Evolutionary conservation across 768 basidiomycete genomes (phyloP).

Genomic region (Trametes meyenii): DNA sequence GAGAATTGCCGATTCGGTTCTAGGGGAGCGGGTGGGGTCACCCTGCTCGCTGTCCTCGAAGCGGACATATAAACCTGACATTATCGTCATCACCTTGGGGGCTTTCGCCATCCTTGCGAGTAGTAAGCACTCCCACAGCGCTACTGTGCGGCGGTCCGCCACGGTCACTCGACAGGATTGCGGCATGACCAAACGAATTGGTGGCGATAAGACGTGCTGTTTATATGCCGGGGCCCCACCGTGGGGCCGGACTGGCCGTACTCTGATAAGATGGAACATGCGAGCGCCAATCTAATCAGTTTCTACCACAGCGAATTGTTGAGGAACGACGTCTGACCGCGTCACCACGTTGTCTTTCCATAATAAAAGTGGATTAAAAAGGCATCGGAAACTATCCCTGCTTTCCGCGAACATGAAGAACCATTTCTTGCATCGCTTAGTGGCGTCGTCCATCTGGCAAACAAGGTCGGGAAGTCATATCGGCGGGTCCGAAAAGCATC

Average conservation of each 20-base stretch:
- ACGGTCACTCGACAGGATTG: conserved; percentile 20
- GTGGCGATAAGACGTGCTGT: conserved; percentile 22
- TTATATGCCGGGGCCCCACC: conserved; percentile 9
- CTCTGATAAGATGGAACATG: too few relatives aligned
- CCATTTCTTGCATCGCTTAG: too few relatives aligned
- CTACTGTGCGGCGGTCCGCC: conserved; percentile 15
- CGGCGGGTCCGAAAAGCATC: too few relatives aligned
- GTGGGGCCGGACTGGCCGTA: too few relatives aligned
- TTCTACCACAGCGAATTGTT: too few relatives aligned
- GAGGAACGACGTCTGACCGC: too few relatives aligned
- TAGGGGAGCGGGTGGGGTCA: conserved; percentile 4
- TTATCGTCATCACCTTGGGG: conserved; percentile 15
- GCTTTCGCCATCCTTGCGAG: conserved; percentile 24
- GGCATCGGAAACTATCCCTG: too few relatives aligned
- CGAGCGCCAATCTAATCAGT: conserved; percentile 5
- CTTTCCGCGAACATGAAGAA: too few relatives aligned
- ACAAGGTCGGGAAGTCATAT: too few relatives aligned
- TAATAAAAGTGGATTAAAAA: too few relatives aligned
- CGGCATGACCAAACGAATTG: conserved; percentile 11
- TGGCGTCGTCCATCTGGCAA: too few relatives aligned
- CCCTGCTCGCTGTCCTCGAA: not conserved
- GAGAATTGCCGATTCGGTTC: conserved; percentile 7
- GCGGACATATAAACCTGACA: conserved; percentile 12
- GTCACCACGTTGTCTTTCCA: too few relatives aligned
- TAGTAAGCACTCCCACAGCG: conserved; percentile 14